Conservation (phyloP, 2,329 filamentous ascomycete genomes). For the Reticulascus tulasneorum region DNA sequence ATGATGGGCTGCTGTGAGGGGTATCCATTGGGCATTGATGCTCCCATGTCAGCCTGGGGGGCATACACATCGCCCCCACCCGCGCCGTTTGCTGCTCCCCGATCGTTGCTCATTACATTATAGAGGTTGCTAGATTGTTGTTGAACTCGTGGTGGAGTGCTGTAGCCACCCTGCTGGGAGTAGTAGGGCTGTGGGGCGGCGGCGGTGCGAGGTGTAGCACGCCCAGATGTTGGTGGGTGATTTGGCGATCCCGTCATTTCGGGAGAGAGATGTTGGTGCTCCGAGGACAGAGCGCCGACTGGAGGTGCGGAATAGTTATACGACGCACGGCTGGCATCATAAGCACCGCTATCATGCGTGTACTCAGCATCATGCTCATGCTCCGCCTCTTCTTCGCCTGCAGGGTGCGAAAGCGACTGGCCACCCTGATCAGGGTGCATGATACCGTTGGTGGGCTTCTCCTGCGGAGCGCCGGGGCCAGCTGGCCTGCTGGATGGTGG, state of each 20-base stretch:
- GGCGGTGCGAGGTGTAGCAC: constrained; percentile 80
- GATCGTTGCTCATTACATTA: constrained; percentile 82
- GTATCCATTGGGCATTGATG: constrained; percentile 60
- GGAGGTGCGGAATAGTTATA: constrained; percentile 75
- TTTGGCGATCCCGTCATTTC: constrained; percentile 79
- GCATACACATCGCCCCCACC: constrained; percentile 67
- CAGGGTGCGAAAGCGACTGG: constrained; percentile 49
- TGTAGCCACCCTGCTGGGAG: constrained; percentile 63
- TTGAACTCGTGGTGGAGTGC: constrained; percentile 69
- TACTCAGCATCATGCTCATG: constrained; percentile 79
- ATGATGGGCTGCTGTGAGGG: constrained; percentile 57
- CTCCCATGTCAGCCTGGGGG: constrained; percentile 57
- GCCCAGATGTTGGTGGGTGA: constrained; percentile 76
- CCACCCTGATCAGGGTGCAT: constrained; percentile 51
- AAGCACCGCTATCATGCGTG: constrained; percentile 74
- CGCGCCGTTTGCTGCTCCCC: constrained; percentile 62
- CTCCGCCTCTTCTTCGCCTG: constrained; percentile 65
- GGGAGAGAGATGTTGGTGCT: constrained; percentile 72
- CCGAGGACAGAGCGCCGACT: constrained; percentile 62
- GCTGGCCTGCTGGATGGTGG: constrained; percentile 65
- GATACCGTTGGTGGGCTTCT: constrained; percentile 65
- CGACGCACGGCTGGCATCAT: constrained; percentile 66
- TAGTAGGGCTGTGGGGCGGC: constrained; percentile 72
- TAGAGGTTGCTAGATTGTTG: constrained; percentile 75
- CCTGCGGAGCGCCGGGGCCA: constrained; percentile 53